Base-by-base conservation (phyloP, 371 early-diverging fungal species). In the Sporodiniella umbellata region DNA sequence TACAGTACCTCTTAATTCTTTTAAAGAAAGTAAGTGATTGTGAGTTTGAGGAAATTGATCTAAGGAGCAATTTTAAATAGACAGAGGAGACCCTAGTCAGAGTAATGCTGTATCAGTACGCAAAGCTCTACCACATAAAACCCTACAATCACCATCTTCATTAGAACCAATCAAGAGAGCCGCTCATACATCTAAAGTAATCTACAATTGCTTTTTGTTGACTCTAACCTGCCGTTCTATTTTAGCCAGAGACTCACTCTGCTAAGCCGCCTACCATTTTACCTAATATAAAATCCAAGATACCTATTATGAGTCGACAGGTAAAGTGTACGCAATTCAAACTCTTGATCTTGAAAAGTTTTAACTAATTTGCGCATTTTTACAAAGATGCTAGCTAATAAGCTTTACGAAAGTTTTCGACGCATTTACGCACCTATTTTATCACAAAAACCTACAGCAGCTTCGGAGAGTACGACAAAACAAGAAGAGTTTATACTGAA, bases 251-350 rank as follows among this genome's bases (percentile, higher is more conserved):
- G 47, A 11, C 31, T 30, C 38, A 53, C 15, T 26, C 44, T n/a
- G 37, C 56, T 15, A 72, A 69, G 0, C 72, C 76, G 33, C 76
- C 76, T 11, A 47, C 42, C 1, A 63, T 70, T 3, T 12, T 56
- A 8, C 68, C 76, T 8, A 60, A 65, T 38, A 14, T 63, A 3
- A 59, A 49, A 23, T 51, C 62, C 1, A 65, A 48, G 25, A 58
- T 66, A 10, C 62, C 72, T 8, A 54, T 72, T 11, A 70, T 67
- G 47, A 53, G 58, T 21, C 48, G 76, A 51, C 76, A 72, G 53
- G 64, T 62, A 63, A 45, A 15, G 11, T 2, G 17, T 7, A 26
- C 31, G 25, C 43, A 10, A 23, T 0, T 19, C n/a, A 37, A 17
- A 15, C 30, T 21, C 8, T 17, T 40, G 26, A 5, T 35, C 15